phyloP scores from a whole-genome alignment of 768 basidiomycete species.

The Boletus pseudopeckii region DNA sequence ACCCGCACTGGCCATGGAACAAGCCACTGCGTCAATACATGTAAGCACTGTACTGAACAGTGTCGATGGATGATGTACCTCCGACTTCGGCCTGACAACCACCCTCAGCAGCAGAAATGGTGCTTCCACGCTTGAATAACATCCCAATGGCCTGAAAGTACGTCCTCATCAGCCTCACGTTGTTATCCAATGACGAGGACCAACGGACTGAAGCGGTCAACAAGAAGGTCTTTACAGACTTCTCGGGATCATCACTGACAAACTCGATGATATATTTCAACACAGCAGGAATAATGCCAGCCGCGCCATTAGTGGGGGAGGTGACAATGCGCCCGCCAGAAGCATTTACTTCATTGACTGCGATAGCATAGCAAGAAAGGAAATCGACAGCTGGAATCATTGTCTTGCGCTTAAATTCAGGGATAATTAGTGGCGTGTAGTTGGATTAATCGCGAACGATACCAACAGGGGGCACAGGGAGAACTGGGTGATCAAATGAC shows the following conservation, averaged over 20 bases:
- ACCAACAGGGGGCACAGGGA: conserved; percentile 80
- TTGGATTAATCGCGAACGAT: background rate
- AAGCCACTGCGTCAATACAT: conserved; percentile 59
- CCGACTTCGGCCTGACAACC: conserved; percentile 96
- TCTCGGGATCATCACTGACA: conserved; percentile 86
- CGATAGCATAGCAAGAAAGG: conserved; percentile 89
- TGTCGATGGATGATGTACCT: conserved; percentile 40
- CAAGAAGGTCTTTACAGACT: conserved; percentile 84
- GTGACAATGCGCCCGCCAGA: conserved; percentile 93
- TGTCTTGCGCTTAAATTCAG: conserved; percentile 59
- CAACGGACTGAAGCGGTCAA: conserved; percentile 76
- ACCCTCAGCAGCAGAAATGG: conserved; percentile 94
- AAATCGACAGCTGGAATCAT: conserved; percentile 94
- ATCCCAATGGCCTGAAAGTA: conserved; percentile 75
- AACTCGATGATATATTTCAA: conserved; percentile 92
- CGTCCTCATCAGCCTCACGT: conserved; percentile 5
- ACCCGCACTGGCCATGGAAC: conserved; percentile 93
- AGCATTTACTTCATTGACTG: conserved; percentile 94
- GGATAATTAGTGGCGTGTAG: background rate
- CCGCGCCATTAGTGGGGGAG: conserved; percentile 90
- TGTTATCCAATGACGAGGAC: background rate
- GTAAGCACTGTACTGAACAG: background rate
- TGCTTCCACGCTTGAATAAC: conserved; percentile 96
- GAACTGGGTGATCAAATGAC: conserved; percentile 71
- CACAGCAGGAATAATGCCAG: conserved; percentile 90